Base-by-base conservation (phyloP, 108 stramenopile species). In the Cyclotella cryptica region DNA sequence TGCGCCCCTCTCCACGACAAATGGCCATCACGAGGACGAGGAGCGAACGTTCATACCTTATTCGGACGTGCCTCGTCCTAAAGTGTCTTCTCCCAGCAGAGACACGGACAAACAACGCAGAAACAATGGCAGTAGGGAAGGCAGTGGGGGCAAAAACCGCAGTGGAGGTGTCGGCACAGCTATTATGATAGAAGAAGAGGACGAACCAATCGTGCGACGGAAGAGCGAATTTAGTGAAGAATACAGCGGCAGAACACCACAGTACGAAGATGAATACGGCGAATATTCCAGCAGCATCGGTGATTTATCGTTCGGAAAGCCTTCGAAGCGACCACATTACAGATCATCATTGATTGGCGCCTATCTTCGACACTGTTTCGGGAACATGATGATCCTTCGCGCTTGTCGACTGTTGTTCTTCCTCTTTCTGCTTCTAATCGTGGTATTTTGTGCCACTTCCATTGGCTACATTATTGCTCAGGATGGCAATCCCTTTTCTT, bases 401-500 rank as follows among this genome's bases (percentile, higher is more conserved):
- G 44, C 44, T 12, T 26, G 29, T 13, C 39, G 43, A 43, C 21
- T 58, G 46, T 22, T 79, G 0, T 72, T 72, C 17, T 67, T 65
- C 41, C 10, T 72, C 22, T 42, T 59, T 10, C 60, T 79, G 10
- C 21, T 79, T 12, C 15, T 60, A 0, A 49, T 72, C 18, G 72
- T 79, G 19, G 28, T 79, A 17, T 22, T 72, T 22, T 67, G 78
- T 55, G 78, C 78, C 39, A 28, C 53, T 58, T 27, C 65, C 13
- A 79, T 79, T 72, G 78, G 78, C 49, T 79, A 60, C 44, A 79
- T 67, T 45, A 46, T 79, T 59, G 69, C 78, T 6, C 64, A 60
- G 28, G 71, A 79, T 58, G 71, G 78, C 0, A 69, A 61, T 72
- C 78, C 66, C 0, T 72, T 67, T 57, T 40, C 10, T 19, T n/a